Base-by-base conservation (phyloP, 257 asterid species). In the Plectranthus barbatus region DNA sequence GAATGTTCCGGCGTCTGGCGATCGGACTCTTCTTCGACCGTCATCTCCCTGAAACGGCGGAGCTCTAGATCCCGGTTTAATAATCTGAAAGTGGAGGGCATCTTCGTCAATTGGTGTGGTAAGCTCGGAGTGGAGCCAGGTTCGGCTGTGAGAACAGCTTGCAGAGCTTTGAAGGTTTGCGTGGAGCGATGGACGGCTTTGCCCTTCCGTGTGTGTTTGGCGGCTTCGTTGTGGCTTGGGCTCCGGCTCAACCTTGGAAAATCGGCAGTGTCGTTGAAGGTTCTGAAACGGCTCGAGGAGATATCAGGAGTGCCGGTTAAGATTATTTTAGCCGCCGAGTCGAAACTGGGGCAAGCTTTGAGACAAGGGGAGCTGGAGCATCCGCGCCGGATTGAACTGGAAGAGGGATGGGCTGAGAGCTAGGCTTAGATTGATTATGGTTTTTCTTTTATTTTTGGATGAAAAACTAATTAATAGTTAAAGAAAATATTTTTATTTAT, bases 361-460 rank as follows among this genome's bases (percentile, higher is more conserved):
- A 76, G 69, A 73, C 53, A 64, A 1, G 48, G 21, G 3, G 26
- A 40, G 4, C 26, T n/a, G 14, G 51, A 62, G 7, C 60, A 26
- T 2, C 73, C 70, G 42, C 79, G 67, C 26, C 80, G 71, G 12
- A 70, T 64, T 51, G 70, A 66, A 49, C 66, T 78, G 26, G 69
- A 80, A 56, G 95, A 87, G 71, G 85, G 86, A 42, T 79, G 82
- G 90, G 87, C 77, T 0, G 94, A 83, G 76, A 69, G 84, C 55
- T 80, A 73, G 24, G 12, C 33, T 36, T 62, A 23, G 10, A 5
- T 45, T 23, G 4, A 19, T 33, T 14, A 24, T 34, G 44, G 56
- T 9, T 44, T 4, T 18, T 10, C 24, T 37, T 2, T 31, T 31
- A 31, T 9, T 65, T 52, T 11, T 24, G 1, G 5, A 4, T 31